These are phyloP conservation scores for Beauveria sp. DNA, from an alignment of 2,329 filamentous ascomycete genomes.

Conservation along the genomic window DNA sequence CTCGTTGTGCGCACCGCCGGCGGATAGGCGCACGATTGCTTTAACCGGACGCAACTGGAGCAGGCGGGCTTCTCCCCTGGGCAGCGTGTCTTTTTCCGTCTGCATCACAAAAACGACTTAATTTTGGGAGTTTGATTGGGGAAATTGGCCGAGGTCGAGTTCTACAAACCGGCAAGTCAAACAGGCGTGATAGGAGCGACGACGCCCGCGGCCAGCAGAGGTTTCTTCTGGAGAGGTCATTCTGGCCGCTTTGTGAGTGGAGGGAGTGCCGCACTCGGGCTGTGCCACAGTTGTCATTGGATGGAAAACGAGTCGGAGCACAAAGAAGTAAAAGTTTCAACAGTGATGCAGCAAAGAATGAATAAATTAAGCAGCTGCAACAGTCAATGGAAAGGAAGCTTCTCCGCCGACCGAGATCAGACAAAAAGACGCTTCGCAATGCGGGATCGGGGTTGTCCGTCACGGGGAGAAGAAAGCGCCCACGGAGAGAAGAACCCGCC, in stretches of 20 bases:
- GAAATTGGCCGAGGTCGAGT: neutral
- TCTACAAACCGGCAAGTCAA: slow-evolving; percentile 39
- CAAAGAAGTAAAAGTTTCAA: neutral
- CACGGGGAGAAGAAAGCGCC: neutral
- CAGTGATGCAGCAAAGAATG: neutral
- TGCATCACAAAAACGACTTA: neutral
- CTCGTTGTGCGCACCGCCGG: slow-evolving; percentile 28
- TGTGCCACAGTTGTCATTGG: neutral
- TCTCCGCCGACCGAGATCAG: neutral
- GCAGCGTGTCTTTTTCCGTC: slow-evolving; percentile 40
- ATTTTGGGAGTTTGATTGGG: neutral
- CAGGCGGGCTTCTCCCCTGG: slow-evolving; percentile 44
- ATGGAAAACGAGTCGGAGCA: neutral
- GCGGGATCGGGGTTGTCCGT: neutral
- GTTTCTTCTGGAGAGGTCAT: slow-evolving; percentile 28
- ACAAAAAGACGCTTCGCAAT: neutral
- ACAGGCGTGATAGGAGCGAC: slow-evolving; percentile 35
- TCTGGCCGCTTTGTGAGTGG: neutral
- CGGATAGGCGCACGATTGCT: slow-evolving; percentile 40
- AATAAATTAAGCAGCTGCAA: neutral
- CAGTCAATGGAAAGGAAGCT: neutral
- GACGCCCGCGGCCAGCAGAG: slow-evolving; percentile 25
- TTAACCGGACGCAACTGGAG: slow-evolving; percentile 41
- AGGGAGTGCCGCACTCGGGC: neutral
- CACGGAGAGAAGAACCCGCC: neutral